Conservation (phyloP, 306 rosid genomes). For the Begonia peltatifolia region DNA sequence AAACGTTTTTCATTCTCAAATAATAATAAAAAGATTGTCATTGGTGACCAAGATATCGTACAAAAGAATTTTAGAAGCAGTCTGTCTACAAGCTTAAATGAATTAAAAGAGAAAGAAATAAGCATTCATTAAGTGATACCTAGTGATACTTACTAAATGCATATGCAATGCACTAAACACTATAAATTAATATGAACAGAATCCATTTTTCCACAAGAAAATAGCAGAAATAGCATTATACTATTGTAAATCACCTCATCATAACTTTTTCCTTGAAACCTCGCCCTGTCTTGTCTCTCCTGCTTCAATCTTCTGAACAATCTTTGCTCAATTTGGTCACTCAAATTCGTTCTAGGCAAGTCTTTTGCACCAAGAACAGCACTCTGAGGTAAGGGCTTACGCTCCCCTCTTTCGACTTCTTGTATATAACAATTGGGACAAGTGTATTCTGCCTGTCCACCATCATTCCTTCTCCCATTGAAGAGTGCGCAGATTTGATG, state of each 20-base stretch:
- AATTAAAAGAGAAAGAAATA: not conserved
- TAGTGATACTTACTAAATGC: not conserved
- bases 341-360: slow-evolving; percentile 74
- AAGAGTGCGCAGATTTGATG: slow-evolving; percentile 97
- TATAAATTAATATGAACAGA: not conserved
- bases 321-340: slow-evolving; percentile 84
- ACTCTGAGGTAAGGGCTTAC: slow-evolving; percentile 84
- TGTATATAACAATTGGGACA: slow-evolving; percentile 85
- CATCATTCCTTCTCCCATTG: slow-evolving; percentile 91
- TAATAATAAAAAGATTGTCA: too few relatives aligned
- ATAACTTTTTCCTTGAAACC: slow-evolving; percentile 63
- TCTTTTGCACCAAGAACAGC: slow-evolving; percentile 99
- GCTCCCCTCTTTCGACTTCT: slow-evolving; percentile 93
- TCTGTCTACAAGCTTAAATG: too few relatives aligned
- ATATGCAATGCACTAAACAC: too few relatives aligned
- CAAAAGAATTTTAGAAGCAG: too few relatives aligned
- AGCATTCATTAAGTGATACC: not conserved
- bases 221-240: not conserved
- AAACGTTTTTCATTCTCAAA: too few relatives aligned
- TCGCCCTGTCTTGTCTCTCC: slow-evolving; percentile 78
- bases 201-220: not conserved
- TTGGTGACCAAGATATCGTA: too few relatives aligned
- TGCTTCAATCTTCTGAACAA: slow-evolving; percentile 52
- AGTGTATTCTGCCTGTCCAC: slow-evolving; percentile 95
- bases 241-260: slow-evolving; percentile 62